phyloP scores from a whole-genome alignment of 192 early-diverging fungal species.

The Mortierella antarctica region DNA sequence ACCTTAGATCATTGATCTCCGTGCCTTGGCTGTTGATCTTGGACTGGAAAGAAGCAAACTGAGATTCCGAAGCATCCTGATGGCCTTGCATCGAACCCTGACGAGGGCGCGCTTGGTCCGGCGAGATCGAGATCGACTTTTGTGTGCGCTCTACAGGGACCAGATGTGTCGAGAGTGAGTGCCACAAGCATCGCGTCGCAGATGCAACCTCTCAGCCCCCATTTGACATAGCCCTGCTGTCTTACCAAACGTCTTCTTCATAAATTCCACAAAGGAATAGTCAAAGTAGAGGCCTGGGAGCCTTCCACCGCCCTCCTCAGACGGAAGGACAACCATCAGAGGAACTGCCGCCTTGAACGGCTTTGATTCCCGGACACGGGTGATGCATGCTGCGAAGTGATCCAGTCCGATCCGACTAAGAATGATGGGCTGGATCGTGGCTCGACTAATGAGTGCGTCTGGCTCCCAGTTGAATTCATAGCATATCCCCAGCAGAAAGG shows the following conservation, averaged over 20 bases:
- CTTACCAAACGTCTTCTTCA: slow-evolving; percentile 84
- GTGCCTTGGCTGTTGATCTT: slow-evolving; percentile 20
- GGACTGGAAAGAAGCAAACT: slow-evolving; percentile 44
- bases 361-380: slow-evolving; percentile 85
- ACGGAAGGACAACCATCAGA: slow-evolving; percentile 69
- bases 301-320: slow-evolving; percentile 68
- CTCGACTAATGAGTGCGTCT: slow-evolving; percentile 78
- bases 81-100: not conserved
- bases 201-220: slow-evolving; percentile 42
- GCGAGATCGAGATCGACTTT: slow-evolving; percentile 35
- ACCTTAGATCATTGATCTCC: slow-evolving; percentile 33
- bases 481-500: slow-evolving; percentile 86
- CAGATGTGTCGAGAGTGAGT: slow-evolving; percentile 43
- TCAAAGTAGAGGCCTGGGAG: slow-evolving; percentile 85
- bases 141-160: slow-evolving; percentile 35
- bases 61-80: slow-evolving; percentile 39
- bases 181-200: slow-evolving; percentile 18
- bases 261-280: slow-evolving; percentile 84
- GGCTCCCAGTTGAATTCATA: slow-evolving; percentile 91
- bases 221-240: slow-evolving; percentile 36
- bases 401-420: slow-evolving; percentile 89
- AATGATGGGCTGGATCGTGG: slow-evolving; percentile 85
- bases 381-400: slow-evolving; percentile 84
- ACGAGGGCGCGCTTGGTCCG: slow-evolving; percentile 6
- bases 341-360: slow-evolving; percentile 81